Percentiles rank a stretch among this genome's conserved stretches.
Conservation (phyloP, 768 basidiomycete species). For the Russula abietina region DNA sequence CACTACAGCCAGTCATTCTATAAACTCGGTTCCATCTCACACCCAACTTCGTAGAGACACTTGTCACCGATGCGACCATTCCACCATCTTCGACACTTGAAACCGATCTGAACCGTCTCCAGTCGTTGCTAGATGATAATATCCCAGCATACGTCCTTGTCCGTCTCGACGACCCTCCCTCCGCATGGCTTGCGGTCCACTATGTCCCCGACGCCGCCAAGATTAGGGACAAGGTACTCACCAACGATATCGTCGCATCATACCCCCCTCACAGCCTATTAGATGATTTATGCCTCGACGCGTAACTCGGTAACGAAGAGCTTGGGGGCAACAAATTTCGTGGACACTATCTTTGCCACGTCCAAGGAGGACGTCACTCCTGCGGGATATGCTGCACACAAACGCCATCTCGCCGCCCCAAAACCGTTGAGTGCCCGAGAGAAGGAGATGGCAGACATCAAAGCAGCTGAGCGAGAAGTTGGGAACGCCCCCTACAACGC, state of each 20-base stretch:
- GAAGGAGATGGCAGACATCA: conserved; percentile 72
- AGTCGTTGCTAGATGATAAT: conserved; percentile 51
- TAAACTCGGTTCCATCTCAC: conserved; percentile 28
- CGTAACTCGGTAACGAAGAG: conserved; percentile 60
- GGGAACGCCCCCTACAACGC: conserved; percentile 49
- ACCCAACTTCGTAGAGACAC: conserved; percentile 46
- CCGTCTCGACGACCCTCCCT: conserved; percentile 50
- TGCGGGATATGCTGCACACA: conserved; percentile 68
- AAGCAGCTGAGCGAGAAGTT: conserved; percentile 64
- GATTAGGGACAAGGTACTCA: conserved; percentile 69
- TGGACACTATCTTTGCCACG: conserved; percentile 73
- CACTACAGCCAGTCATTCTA: conserved; percentile 23
- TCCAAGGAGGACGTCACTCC: conserved; percentile 59
- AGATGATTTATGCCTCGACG: conserved; percentile 90
- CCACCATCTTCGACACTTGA: conserved; percentile 46
- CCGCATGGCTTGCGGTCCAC: conserved; percentile 67
- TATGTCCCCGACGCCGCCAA: conserved; percentile 81
- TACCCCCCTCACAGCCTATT: neutral
- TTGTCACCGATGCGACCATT: conserved; percentile 54
- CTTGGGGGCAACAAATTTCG: conserved; percentile 70
- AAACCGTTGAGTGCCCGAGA: conserved; percentile 80
- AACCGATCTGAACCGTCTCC: conserved; percentile 55
- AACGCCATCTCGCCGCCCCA: conserved; percentile 63
- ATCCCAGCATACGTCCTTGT: conserved; percentile 72
- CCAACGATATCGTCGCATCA: neutral